These are phyloP conservation scores for Pulveroboletus sp. DNA, from an alignment of 768 basidiomycete species.

Conservation along the genomic window DNA sequence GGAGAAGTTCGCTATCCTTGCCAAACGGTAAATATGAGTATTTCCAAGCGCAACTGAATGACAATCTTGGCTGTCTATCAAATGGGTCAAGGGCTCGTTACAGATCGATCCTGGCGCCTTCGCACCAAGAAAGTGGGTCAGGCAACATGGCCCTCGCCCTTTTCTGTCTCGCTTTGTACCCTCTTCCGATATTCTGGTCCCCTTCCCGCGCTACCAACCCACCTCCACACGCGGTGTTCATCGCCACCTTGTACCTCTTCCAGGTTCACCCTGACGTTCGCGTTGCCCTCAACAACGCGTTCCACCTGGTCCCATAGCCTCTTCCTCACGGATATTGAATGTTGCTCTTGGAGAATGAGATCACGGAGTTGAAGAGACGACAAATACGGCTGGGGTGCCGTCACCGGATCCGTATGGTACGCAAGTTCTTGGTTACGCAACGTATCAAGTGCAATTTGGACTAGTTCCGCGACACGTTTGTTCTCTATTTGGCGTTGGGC, in stretches of 20 bases:
- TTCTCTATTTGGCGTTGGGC: constrained; percentile 53
- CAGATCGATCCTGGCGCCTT: constrained; percentile 12
- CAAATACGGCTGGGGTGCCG: constrained; percentile 67
- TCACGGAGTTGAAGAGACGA: constrained; percentile 87
- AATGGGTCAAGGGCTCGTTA: constrained; percentile 22
- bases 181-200: constrained; percentile 33
- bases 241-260: constrained; percentile 84
- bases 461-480: constrained; percentile 65
- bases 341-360: constrained; percentile 75
- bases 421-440: constrained; percentile 79
- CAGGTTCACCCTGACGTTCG: constrained; percentile 81
- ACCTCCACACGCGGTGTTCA: constrained; percentile 86
- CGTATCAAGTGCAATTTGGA: constrained; percentile 73
- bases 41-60: constrained; percentile 13
- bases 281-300: constrained; percentile 81
- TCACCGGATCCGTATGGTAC: constrained; percentile 78
- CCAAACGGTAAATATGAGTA: constrained; percentile 12
- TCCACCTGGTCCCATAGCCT: constrained; percentile 82
- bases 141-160: constrained; percentile 22
- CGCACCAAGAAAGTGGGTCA: constrained; percentile 17
- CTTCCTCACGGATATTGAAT: constrained; percentile 59
- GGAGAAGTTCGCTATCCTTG: constrained; percentile 22
- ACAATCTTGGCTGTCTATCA: constrained; percentile 7
- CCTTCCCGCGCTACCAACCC: constrained; percentile 60
- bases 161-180: constrained; percentile 25